Evolutionary conservation across 768 basidiomycete species (phyloP).

Genomic region (Phaeotremella skinneri): DNA sequence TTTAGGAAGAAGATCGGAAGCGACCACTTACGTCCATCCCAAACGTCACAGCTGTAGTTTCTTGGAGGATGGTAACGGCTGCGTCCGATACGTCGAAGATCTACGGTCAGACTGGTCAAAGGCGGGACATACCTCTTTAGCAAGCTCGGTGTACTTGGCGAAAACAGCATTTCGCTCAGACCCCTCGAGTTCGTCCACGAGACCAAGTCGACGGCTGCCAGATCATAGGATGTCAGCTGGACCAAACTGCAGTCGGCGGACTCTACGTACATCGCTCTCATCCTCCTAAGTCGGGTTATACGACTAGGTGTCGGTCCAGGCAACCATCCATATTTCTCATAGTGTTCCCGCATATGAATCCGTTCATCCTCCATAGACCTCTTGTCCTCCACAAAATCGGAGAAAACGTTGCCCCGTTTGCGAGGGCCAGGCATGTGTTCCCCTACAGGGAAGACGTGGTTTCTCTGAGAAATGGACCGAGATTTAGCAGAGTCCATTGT

Average conservation of each 20-base stretch:
- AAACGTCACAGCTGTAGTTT: slow-evolving; percentile 11
- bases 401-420: neutral
- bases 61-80: slow-evolving; percentile 7
- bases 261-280: slow-evolving; percentile 26
- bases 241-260: neutral
- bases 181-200: slow-evolving; percentile 18
- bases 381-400: neutral
- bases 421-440: neutral
- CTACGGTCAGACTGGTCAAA: neutral
- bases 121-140: slow-evolving; percentile 23
- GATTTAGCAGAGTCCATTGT: too few relatives aligned
- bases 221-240: neutral
- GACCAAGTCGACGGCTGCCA: slow-evolving; percentile 24
- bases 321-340: slow-evolving; percentile 38
- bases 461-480: too few relatives aligned
- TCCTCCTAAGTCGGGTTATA: slow-evolving; percentile 10
- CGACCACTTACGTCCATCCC: slow-evolving; percentile 10
- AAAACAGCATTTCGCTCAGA: slow-evolving; percentile 27
- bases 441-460: too few relatives aligned
- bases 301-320: slow-evolving; percentile 27
- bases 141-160: slow-evolving; percentile 41
- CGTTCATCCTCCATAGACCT: slow-evolving; percentile 24
- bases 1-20: too few relatives aligned
- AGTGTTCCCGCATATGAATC: slow-evolving; percentile 22
- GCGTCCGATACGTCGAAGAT: slow-evolving; percentile 6